These are phyloP conservation scores for Monilinia fructicola DNA, from an alignment of 2,329 filamentous ascomycete species.

Conservation along the genomic window DNA sequence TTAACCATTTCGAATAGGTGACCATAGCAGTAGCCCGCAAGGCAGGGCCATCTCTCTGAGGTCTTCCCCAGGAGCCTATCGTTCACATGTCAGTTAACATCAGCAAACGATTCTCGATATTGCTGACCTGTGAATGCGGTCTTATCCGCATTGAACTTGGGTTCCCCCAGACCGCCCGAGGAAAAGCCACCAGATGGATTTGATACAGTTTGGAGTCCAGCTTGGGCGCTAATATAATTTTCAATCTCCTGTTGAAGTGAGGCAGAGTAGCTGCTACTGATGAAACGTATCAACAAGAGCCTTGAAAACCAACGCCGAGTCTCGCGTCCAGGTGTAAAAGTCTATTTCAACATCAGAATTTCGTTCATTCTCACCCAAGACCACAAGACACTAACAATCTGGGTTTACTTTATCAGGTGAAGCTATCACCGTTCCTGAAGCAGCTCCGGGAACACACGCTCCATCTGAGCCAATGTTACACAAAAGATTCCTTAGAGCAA, in stretches of 20 bases:
- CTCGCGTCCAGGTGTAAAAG: slow-evolving; percentile 77
- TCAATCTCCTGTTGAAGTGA: slow-evolving; percentile 55
- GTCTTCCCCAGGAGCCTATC: slow-evolving; percentile 63
- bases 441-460: slow-evolving; percentile 49
- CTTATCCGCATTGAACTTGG: slow-evolving; percentile 69
- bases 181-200: slow-evolving; percentile 54
- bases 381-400: slow-evolving; percentile 49
- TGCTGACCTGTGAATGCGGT: slow-evolving; percentile 56
- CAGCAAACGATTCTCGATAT: not conserved
- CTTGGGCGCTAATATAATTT: slow-evolving; percentile 67
- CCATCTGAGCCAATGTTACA: slow-evolving; percentile 61
- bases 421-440: slow-evolving; percentile 55
- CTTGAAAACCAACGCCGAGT: slow-evolving; percentile 70
- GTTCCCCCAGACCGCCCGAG: slow-evolving; percentile 61
- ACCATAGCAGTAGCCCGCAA: slow-evolving; percentile 73
- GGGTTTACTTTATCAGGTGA: slow-evolving; percentile 55
- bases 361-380: not conserved
- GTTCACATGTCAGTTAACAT: slow-evolving; percentile 1
- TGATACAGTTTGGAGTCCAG: slow-evolving; percentile 53
- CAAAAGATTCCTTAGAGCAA: slow-evolving; percentile 53
- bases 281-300: slow-evolving; percentile 67
- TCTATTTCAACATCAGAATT: slow-evolving; percentile 48
- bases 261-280: slow-evolving; percentile 50
- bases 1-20: slow-evolving; percentile 69
- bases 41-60: slow-evolving; percentile 77